Evolutionary conservation across 768 basidiomycete genomes (phyloP), one percentile per base, ranked within the genome.

Genomic region (Plicaturopsis crispa): DNA sequence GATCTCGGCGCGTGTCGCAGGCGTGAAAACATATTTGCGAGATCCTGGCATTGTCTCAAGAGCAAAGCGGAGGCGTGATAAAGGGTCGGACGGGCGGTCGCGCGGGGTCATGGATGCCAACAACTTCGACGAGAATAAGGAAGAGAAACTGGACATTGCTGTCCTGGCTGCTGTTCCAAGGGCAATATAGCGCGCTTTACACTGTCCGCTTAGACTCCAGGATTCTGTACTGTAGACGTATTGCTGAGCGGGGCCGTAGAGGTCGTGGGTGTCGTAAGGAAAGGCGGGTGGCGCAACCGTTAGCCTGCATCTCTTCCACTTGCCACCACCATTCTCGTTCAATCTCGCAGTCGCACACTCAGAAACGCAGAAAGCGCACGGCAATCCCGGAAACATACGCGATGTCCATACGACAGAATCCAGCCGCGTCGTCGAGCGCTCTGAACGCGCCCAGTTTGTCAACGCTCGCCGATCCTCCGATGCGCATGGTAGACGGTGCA

Each of bases 31-130:
- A 54, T 84, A 86, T 61, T 88, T 87, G 45, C 82, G 63, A 4
- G 82, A 78, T 30, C 76, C 78, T 3, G 86, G 83, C 79, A 88
- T 81, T 4, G 82, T 84, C 57, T 89, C 85, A 44, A 89, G 70
- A 2, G 75, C 69, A 48, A 84, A 84, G 30, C 83, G 72, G 24
- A 89, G 76, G 42, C 83, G 83, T 10, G 80, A 74, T 3, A 87
- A 66, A 11, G 80, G 72, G 56, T 84, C 81, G 26, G 71, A 62
- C 10, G 66, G 60, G 7, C 75, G 62, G 54, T 79, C 76, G 39
- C 74, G 69, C 7, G 69, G 60, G 49, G 70, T 72, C 66, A 73
- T 74, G 11, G 72, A 66, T 31, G 63, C 60, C 4, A 77, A 63
- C 35, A 75, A 69, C 45, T 73, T 77, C 40, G 73, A 59, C 7